Evolutionary conservation across 2,329 filamentous ascomycete genomes (phyloP), one percentile per base, ranked within the genome.

Genomic region (Aspergillus clavatus): DNA sequence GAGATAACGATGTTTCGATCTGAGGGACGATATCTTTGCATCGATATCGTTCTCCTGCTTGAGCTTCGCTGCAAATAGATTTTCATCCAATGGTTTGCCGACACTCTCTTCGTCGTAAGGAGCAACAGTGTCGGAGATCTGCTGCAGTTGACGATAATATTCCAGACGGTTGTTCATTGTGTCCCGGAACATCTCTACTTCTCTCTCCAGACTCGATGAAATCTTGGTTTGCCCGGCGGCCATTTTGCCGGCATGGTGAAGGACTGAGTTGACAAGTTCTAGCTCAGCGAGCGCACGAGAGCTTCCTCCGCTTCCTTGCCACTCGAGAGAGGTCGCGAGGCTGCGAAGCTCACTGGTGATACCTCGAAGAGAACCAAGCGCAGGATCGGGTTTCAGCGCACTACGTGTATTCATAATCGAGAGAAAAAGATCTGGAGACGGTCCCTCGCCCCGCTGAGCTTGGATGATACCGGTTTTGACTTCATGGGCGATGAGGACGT

Each of bases 61-160:
- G 2, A 68, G 54, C 6, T 72, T 68, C 1, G 62, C 57, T 7
- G 63, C 54, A 28, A 75, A 73, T 16, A 80, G 69, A 5, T 55
- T 58, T 8, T 71, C 63, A 35, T 86, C 77, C 8, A 84, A 71
- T 2, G 72, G 73, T 10, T 79, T 72, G 18, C 83, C 76, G 18
- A 79, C 69, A 40, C 75, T 73, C 22, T 66, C 63, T 8, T 84
- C 83, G 45, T 89, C 83, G 45, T 86, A 87, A 1, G 86, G 83
- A 4, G 80, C 78, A 0, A 97, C 88, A 14, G 82, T 87, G 61
- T 97, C 91, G 0, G 90, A 96, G n/a, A 97, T 82, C 21, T 81
- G 79, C 61, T 97, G 93, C 8, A 97, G 75, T 59, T 96, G 89
- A 4, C 85, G 82, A 62, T 97, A 97, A 62, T 89, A 97, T 46